Evolutionary conservation across 2,329 filamentous ascomycete genomes (phyloP).

Genomic region (Aspergillus versicolor): DNA sequence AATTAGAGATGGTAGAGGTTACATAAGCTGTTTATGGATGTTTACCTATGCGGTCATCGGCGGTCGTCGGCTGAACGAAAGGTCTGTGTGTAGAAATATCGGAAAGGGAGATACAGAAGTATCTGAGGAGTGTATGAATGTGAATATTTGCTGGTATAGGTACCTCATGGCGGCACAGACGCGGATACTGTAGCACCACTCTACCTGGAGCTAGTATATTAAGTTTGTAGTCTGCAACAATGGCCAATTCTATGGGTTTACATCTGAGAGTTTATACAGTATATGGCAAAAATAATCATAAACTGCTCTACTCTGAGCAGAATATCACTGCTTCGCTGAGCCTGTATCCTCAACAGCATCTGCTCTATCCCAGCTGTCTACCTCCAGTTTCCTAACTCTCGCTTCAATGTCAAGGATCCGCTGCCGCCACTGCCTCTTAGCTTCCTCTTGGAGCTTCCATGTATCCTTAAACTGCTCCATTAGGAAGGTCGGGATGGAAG

Average conservation of each 20-base stretch:
- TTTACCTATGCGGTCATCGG: too few species aligned
- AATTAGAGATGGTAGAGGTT: neutral
- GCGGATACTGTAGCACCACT: too few species aligned
- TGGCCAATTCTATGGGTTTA: too few species aligned
- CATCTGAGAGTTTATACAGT: neutral
- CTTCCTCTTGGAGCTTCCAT: slow-evolving; percentile 62
- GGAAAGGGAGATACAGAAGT: too few species aligned
- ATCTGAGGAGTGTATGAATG: too few species aligned
- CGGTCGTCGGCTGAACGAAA: too few species aligned
- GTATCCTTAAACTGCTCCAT: slow-evolving; percentile 59
- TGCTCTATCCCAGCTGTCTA: slow-evolving; percentile 68
- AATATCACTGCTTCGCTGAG: slow-evolving; percentile 28
- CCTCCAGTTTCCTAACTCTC: slow-evolving; percentile 65
- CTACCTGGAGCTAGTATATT: too few species aligned
- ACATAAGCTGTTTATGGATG: too few species aligned
- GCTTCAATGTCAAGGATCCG: slow-evolving; percentile 58
- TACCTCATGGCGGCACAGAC: too few species aligned
- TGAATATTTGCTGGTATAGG: too few species aligned
- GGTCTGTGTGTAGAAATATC: too few species aligned
- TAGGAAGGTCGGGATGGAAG: slow-evolving; percentile 59
- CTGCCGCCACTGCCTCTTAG: slow-evolving; percentile 52
- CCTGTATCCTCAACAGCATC: slow-evolving; percentile 72
- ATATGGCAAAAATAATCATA: neutral
- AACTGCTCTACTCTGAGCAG: neutral
- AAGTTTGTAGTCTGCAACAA: too few species aligned